Evolutionary conservation across 371 early-diverging fungal genomes (phyloP), one percentile per base, ranked within the genome.

Genomic region (Apophysomyces sp.): DNA sequence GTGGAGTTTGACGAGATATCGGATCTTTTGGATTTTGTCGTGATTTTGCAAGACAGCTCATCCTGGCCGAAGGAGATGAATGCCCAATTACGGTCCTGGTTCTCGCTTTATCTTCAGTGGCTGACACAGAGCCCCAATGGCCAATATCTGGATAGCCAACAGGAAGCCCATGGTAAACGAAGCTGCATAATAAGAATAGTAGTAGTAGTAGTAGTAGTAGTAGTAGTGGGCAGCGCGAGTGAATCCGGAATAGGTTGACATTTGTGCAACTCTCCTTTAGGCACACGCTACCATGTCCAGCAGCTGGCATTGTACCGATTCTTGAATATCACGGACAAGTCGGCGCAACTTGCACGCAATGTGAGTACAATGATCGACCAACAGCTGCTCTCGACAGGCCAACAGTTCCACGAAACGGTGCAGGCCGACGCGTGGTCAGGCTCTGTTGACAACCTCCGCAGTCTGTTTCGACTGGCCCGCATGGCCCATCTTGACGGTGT

Each of bases 91-190:
- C 73, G 76, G 18, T 60, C 61, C 7, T 85, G 85, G 85, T 71
- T 78, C 55, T 58, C 65, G 0, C 61, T 63, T n/a, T 85, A 83
- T 63, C 61, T 72, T 13, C 40, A 61, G 11, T 85, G 85, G 85
- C 70, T 85, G 2, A 68, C 68, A 18, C 69, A 71, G 1, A 78
- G 78, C 15, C 66, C 69, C 4, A 63, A 77, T 37, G 85, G 80
- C n/a, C 57, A 67, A 32, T 54, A 61, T 53, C 83, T 83, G 52
- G 55, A 62, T 6, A 41, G 57, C n/a, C 58, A 74, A 8, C 60
- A 73, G 58, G 81, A 83, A 60, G 81, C 82, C 60, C 86, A 84
- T 31, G 86, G 82, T 58, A 76, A 70, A 2, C n/a, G n/a, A n/a
- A n/a, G n/a, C n/a, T n/a, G n/a, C n/a, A n/a, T n/a, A n/a, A n/a